A percentile compares a stretch with the other conserved stretches of the same genome.
phyloP scores from a whole-genome alignment of 2,329 filamentous ascomycete species.

The Talaromyces sp. region DNA sequence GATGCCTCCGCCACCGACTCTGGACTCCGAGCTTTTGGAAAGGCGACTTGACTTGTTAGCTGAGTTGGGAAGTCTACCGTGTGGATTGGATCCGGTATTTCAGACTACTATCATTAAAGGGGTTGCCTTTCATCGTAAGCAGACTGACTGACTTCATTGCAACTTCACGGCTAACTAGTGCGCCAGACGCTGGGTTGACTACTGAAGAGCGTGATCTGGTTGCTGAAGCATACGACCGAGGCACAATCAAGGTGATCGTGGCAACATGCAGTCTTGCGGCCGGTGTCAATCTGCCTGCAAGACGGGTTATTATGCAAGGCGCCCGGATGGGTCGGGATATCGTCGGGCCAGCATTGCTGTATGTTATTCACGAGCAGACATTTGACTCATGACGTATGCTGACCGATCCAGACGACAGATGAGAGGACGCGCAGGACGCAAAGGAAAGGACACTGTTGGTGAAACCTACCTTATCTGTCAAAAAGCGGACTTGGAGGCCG shows the following conservation, averaged over 20 bases:
- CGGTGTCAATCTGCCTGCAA: conserved; percentile 70
- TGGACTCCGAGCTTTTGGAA: conserved; percentile 51
- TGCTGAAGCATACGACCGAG: conserved; percentile 65
- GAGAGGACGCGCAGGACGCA: conserved; percentile 72
- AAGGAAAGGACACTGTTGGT: conserved; percentile 72
- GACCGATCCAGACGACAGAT: conserved; percentile 59
- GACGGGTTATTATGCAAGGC: conserved; percentile 70
- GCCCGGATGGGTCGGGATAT: conserved; percentile 72
- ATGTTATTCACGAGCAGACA: conserved; percentile 22
- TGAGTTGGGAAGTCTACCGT: conserved; percentile 62
- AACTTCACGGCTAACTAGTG: conserved; percentile 17
- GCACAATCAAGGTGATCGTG: conserved; percentile 65
- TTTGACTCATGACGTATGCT: not conserved
- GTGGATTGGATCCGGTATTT: conserved; percentile 63
- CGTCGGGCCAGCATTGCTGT: conserved; percentile 72
- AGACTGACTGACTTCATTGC: not conserved
- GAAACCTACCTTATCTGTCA: conserved; percentile 75
- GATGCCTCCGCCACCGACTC: conserved; percentile 52
- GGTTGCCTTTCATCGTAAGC: conserved; percentile 69
- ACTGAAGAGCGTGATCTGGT: conserved; percentile 71
- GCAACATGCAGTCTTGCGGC: conserved; percentile 78
- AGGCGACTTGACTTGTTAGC: conserved; percentile 61
- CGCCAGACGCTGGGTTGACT: conserved; percentile 53
- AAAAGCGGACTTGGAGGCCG: conserved; percentile 63
- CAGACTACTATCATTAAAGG: conserved; percentile 62